These are phyloP conservation scores for Ceratobasidium theobromae DNA, from an alignment of 1,284 basidiomycete genomes.

Conservation along the genomic window DNA sequence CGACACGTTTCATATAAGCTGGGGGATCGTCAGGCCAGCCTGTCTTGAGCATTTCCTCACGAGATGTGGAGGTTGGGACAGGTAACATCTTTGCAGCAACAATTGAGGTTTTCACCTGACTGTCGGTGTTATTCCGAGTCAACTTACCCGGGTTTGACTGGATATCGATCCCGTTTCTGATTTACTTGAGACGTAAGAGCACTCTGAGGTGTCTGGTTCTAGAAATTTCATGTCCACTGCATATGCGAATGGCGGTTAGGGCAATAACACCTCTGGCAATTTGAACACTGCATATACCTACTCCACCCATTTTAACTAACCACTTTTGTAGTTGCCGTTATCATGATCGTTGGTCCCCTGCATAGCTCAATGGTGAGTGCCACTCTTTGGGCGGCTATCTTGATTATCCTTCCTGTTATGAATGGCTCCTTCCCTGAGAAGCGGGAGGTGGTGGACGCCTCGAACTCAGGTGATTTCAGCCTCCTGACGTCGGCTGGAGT, in stretches of 20 bases:
- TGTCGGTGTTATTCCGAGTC: slow-evolving; percentile 30
- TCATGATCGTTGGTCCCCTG: slow-evolving; percentile 41
- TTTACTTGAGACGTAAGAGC: too few species aligned
- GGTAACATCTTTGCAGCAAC: slow-evolving; percentile 51
- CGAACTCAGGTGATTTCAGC: slow-evolving; percentile 75
- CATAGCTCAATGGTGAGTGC: slow-evolving; percentile 42
- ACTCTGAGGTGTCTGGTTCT: too few species aligned
- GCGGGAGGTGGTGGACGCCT: slow-evolving; percentile 54
- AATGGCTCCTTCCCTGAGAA: slow-evolving; percentile 35
- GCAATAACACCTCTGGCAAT: background rate
- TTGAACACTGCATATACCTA: background rate
- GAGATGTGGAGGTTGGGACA: slow-evolving; percentile 48
- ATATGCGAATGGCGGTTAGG: slow-evolving; percentile 23
- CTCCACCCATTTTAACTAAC: slow-evolving; percentile 2
- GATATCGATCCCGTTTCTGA: too few species aligned
- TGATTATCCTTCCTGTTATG: slow-evolving; percentile 43
- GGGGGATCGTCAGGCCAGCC: slow-evolving; percentile 43
- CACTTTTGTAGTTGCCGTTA: slow-evolving; percentile 13
- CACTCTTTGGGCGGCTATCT: slow-evolving; percentile 48
- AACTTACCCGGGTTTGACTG: slow-evolving; percentile 8
- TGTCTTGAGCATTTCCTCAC: slow-evolving; percentile 46
- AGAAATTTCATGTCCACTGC: too few species aligned
- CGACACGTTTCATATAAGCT: too few species aligned
- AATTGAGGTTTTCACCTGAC: slow-evolving; percentile 41
- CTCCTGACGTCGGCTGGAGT: slow-evolving; percentile 66